Evolutionary conservation across 179 eudicot genomes (phyloP), one percentile per base, ranked within the genome.

Genomic region (Silene vulgaris): DNA sequence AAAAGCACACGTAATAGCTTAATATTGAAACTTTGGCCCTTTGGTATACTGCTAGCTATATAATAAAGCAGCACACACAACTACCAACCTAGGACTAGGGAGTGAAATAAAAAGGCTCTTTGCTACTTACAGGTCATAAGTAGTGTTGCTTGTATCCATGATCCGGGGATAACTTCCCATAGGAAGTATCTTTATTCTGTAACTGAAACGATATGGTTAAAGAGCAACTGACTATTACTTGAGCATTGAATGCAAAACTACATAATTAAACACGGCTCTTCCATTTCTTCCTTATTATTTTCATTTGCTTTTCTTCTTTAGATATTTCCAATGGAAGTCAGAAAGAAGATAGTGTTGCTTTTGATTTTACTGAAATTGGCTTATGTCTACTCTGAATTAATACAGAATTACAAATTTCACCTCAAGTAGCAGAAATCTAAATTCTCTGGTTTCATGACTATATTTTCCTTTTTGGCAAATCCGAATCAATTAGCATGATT

Each of bases 141-240:
- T 83, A 84, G 84, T 95, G 90, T 87, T 90, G 87, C 88, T 82
- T 79, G 83, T 86, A 82, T 95, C 99, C 93, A 89, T 87, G 28
- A 95, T 89, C 74, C 93, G 90, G 76, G 97, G 97, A 83, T 95
- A 95, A 81, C 99, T 92, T 59, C 99, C 97, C 95, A 95, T 92
- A 8, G 97, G 97, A 73, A 86, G 85, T 61, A 95, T 92, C 81
- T 93, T 92, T 75, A 95, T 89, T 71, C 90, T 87, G 85, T 87
- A 95, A 84, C 99, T 95, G 86, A 84, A 72, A 81, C 48, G 50
- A 62, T 11, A 71, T 16, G 45, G 79, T 80, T 65, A 74, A 81
- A 59, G 81, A 30, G 17, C 75, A 78, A 20, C 71, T 35, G 29
- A 6, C 30, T 66, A 88, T 86, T 72, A 82, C 81, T 79, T 86